Base-by-base conservation (phyloP, 2,329 filamentous ascomycete genomes). In the Dothideomycetidae sp. region DNA sequence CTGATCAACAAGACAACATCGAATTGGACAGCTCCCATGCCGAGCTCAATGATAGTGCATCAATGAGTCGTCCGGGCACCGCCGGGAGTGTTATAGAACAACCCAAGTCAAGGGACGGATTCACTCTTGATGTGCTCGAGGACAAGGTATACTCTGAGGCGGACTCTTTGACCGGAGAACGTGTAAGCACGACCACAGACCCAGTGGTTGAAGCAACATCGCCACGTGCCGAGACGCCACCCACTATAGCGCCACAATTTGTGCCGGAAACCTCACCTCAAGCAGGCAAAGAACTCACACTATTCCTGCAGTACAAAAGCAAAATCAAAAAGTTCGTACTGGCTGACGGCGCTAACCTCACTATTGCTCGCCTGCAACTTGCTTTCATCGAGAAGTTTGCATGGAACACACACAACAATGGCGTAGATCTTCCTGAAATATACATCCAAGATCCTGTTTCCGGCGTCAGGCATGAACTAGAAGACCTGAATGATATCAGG, bases 331-430 rank as follows among this genome's bases (percentile, higher is more conserved):
- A 96, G 56, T 92, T 92, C 54, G 75, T 93, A 11, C 70, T 96
- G 21, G 64, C 82, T 1, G 85, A 92, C 54, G 88, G 88, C 1
- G 76, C 78, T 19, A 84, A 88, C 44, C 67, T 98, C 9, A 88
- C 83, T 2, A 78, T 94, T 42, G 85, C 85, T 1, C 74, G 86
- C 15, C 60, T 98, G 41, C 88, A 98, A 56, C 70, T 98, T 17
- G 88, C 90, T 1, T 98, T 98, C 50, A 98, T 98, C 49, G 90
- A 98, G 49, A 98, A 94, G 55, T 98, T 98, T 54, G 90, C 88
- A 0, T 98, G 92, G 86, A 96, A 93, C 50, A 94, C 88, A 1
- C 86, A 96, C 49, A 80, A 84, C 43, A 92, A 94, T 50, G 90
- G 90, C 5, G 74, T 76, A 10, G 90, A 98, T 54, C 63, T 98